Base-by-base conservation (phyloP, 2,329 filamentous ascomycete genomes). In the Calonectria pteridis region DNA sequence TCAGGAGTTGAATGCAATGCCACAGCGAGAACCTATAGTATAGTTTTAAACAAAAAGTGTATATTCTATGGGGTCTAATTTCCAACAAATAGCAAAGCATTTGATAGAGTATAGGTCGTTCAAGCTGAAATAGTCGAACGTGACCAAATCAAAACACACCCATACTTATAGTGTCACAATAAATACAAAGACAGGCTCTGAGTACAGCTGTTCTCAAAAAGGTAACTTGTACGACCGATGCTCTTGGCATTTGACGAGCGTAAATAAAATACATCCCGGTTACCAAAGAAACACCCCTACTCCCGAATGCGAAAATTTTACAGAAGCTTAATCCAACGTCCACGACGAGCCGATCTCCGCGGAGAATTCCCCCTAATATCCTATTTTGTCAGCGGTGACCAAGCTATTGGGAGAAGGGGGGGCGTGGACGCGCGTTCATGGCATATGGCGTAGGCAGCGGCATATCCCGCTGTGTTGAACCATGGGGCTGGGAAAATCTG, bases 301-400 rank as follows among this genome's bases (percentile, higher is more conserved):
- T 29, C 13, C 43, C 23, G 31, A 49, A 68, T 59, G 26, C 51
- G 29, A 67, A 72, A 29, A 69, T 59, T 35, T 35, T 26, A 37
- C 23, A 29, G 51, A 65, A 78, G 77, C 71, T 79, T 79, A 77
- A 71, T 79, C 72, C 69, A 70, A 79, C 77, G 76, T 78, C 76
- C 37, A 9, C 49, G 33, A 33, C n/a, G 20, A 20, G 26, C 49
- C 26, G 18, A 37, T 16, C 49, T 53, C 64, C 46, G 64, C 63
- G 51, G 63, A 67, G 65, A 70, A 53, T 64, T 40, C 59, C 40
- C 40, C 29, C 40, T 28, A 33, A 31, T 28, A 23, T 40, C 23
- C 28, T 35, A 35, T 55, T 76, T 72, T 73, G 75, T 74, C 70
- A 77, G 74, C 69, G 69, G 74, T 77, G 69, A 74, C 75, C 62